A percentile compares a stretch with the other conserved stretches of the same genome.
phyloP scores from a whole-genome alignment of 1,139 yeast genomes.

The Diutina siamensis region DNA sequence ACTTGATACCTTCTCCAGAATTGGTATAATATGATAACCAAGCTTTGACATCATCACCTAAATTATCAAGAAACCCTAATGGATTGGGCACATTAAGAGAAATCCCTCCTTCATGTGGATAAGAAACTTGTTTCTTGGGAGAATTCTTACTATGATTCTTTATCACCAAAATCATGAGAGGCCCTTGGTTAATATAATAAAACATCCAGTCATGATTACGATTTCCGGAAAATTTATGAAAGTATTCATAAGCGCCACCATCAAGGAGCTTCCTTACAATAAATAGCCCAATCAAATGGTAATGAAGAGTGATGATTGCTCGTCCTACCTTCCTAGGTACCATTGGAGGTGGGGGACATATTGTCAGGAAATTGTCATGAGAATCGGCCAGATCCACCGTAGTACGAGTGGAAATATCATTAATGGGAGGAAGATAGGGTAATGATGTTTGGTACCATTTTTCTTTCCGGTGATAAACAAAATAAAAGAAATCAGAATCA shows the following conservation, averaged over 20 bases:
- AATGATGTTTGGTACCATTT: conserved; percentile 25
- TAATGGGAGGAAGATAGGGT: conserved; percentile 23
- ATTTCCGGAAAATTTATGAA: conserved; percentile 32
- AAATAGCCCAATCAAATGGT: conserved; percentile 26
- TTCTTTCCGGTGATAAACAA: conserved; percentile 20
- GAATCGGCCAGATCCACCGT: conserved; percentile 10
- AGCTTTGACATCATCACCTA: conserved; percentile 32
- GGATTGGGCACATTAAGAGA: conserved; percentile 10
- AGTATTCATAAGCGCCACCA: conserved; percentile 21
- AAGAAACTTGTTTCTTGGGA: conserved; percentile 7
- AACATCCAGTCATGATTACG: conserved; percentile 34
- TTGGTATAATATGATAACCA: conserved; percentile 18
- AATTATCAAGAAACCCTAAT: conserved; percentile 29
- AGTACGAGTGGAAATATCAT: conserved; percentile 6
- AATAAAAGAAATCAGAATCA: conserved; percentile 23
- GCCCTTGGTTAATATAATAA: conserved; percentile 24
- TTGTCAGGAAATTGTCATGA: not conserved
- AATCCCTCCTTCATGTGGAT: conserved; percentile 4
- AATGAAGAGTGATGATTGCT: conserved; percentile 29
- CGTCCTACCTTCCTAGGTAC: not conserved
- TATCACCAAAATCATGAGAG: conserved; percentile 27
- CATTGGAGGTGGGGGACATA: not conserved
- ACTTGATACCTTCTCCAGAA: too few relatives aligned
- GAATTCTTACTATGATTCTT: conserved; percentile 16
- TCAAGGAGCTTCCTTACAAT: conserved; percentile 12